Evolutionary conservation across 2,329 filamentous ascomycete species (phyloP), one percentile per base, ranked within the genome.

Genomic region (Colletotrichum truncatum): DNA sequence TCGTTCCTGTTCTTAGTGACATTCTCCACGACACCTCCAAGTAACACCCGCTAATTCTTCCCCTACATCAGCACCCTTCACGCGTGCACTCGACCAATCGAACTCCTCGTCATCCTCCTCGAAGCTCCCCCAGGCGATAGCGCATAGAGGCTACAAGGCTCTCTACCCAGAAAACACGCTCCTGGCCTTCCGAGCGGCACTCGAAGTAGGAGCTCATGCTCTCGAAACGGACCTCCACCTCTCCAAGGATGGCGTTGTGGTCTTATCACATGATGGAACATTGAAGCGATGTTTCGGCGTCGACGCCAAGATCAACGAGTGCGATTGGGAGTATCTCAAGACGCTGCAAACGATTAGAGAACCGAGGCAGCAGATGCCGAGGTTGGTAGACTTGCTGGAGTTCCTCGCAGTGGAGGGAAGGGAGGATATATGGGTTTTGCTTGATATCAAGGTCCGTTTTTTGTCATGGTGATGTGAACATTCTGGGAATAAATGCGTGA

Each of bases 181-280:
- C 85, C 85, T 83, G 14, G 91, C 92, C 7, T 97, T 97, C 79
- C 82, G 82, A 62, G 90, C 85, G 26, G 94, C 94, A 1, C 85
- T 95, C 3, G 81, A 88, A 30, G 89, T 88, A 16, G 93, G 93
- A 18, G 88, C 92, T 0, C 88, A 97, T 72, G 95, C 91, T 0
- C 81, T 98, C 26, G 95, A 98, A 80, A 97, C 93, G 16, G 95
- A 98, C 73, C 78, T 98, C 8, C 94, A 97, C 75, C 79, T 98
- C 32, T 90, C 93, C 12, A 88, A 85, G 67, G 95, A 98, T 73
- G 90, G 91, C 6, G 89, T 97, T 0, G 91, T 97, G 1, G 93
- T 98, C 9, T 80, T 98, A 39, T 93, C 91, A 46, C 94, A 97
- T 82, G 94, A 98, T 74, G 81, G 87, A 6, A 89, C 87, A 3